Evolutionary conservation across 805 yeast genomes (phyloP), one percentile per base, ranked within the genome.

Genomic region (Pichia thaimueangensis): DNA sequence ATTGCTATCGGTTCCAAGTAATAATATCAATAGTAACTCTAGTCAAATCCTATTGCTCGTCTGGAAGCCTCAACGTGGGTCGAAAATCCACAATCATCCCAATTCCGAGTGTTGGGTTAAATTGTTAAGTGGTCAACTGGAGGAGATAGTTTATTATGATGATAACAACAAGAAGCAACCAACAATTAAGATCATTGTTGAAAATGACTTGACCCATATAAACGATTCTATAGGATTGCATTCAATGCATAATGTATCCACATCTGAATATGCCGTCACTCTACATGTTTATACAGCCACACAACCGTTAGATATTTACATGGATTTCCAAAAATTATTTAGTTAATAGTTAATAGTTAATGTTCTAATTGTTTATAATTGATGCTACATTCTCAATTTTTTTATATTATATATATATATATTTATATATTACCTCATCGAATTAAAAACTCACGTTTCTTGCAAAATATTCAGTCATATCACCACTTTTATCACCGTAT

Each of bases 71-170:
- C 77, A 78, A 7, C 69, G 70, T 52, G 69, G 78, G 21, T 76
- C 84, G 19, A 71, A 75, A 38, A 76, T 82, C 47, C 91, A 82
- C 57, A 86, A 81, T 59, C 91, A 82, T 52, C 85, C 87, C 17
- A 69, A 74, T 42, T 86, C 88, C 11, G 87, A 82, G 61, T 82
- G 91, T 60, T 71, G 81, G 47, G 81, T 82, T 78, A 82, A 82
- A 59, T 67, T 82, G 35, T 64, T 82, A 47, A 66, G 72, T 51
- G 89, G 89, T 7, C 58, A 62, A 24, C 65, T 82, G 37, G 62
- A 63, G 11, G 91, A 82, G 59, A 69, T 73, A 8, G 62, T 79
- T 17, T 81, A 75, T 52, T 2, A 16, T 15, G 12, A 6, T 5
- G 74, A 71, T 28, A 58, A 68, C 45, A 36, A 11, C 13, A 20